A percentile compares a stretch with the other conserved stretches of the same genome.
phyloP scores from a whole-genome alignment of 2,329 filamentous ascomycete genomes.

The Hansfordia pulvinata region DNA sequence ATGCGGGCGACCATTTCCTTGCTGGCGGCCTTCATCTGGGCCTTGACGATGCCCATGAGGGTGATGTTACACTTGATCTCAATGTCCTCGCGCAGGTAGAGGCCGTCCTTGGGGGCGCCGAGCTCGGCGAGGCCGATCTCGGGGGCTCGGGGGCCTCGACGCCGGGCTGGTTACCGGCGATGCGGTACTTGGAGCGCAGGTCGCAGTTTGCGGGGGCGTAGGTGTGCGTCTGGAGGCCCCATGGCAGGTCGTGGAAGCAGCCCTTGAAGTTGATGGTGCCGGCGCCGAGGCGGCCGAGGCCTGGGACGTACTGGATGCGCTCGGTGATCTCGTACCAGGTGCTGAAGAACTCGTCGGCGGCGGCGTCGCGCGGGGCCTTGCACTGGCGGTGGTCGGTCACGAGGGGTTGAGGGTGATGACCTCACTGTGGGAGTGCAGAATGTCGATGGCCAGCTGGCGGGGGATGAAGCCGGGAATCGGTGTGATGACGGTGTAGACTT shows the following conservation, averaged over 20 bases:
- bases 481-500: slow-evolving; percentile 54
- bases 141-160: slow-evolving; percentile 43
- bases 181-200: slow-evolving; percentile 53
- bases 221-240: slow-evolving; percentile 58
- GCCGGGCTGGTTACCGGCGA: slow-evolving; percentile 55
- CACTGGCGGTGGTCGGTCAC: slow-evolving; percentile 51
- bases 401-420: slow-evolving; percentile 57
- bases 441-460: slow-evolving; percentile 58
- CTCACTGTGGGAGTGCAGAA: slow-evolving; percentile 57
- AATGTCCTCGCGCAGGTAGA: slow-evolving; percentile 78
- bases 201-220: slow-evolving; percentile 56
- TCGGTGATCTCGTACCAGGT: slow-evolving; percentile 64
- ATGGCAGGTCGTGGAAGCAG: slow-evolving; percentile 60
- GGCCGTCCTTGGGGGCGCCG: slow-evolving; percentile 48
- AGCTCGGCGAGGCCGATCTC: slow-evolving; percentile 62
- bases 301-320: slow-evolving; percentile 54
- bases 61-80: slow-evolving; percentile 68
- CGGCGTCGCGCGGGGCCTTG: slow-evolving; percentile 52
- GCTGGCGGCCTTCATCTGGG: slow-evolving; percentile 51
- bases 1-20: slow-evolving; percentile 55
- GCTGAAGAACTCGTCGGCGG: slow-evolving; percentile 57
- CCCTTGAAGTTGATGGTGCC: slow-evolving; percentile 56
- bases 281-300: slow-evolving; percentile 49
- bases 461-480: slow-evolving; percentile 58
- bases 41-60: slow-evolving; percentile 51